phyloP scores from a whole-genome alignment of 2,329 filamentous ascomycete genomes.

The Verticillium longisporum region DNA sequence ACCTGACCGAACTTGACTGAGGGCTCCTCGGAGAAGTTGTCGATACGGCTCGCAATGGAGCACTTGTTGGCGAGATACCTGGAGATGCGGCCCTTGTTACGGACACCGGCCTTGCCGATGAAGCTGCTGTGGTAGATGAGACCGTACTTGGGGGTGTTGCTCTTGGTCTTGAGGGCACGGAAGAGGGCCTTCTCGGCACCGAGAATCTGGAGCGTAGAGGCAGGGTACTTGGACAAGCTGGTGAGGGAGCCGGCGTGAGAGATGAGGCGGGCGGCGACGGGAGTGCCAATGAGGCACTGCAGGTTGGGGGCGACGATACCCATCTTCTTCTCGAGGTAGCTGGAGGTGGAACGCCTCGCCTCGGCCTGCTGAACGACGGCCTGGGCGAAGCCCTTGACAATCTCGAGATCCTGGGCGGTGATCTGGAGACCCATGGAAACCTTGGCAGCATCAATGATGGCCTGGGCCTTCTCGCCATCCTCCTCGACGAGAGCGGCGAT shows the following conservation, averaged over 20 bases:
- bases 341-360: conserved; percentile 76
- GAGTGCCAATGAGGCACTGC: conserved; percentile 84
- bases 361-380: conserved; percentile 80
- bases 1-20: conserved; percentile 88
- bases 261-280: conserved; percentile 91
- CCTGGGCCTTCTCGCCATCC: conserved; percentile 83
- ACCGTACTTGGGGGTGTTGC: conserved; percentile 97
- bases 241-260: conserved; percentile 95
- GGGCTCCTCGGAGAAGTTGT: conserved; percentile 95
- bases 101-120: conserved; percentile 81
- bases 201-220: conserved; percentile 95
- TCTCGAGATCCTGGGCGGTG: conserved; percentile 76
- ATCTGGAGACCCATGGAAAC: conserved; percentile 97
- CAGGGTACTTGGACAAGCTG: conserved; percentile 94
- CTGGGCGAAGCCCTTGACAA: conserved; percentile 78
- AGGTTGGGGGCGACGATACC: conserved; percentile 88
- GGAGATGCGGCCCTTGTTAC: conserved; percentile 97
- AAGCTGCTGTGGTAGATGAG: conserved; percentile 96
- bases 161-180: conserved; percentile 97
- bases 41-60: conserved; percentile 91
- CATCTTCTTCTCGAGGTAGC: conserved; percentile 92
- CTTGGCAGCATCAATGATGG: conserved; percentile 87
- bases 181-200: conserved; percentile 98
- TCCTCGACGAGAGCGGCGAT: conserved; percentile 82
- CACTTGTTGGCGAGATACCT: conserved; percentile 98